Conservation (phyloP, 441 rosid genomes). For the Adansonia madagascariensis region DNA sequence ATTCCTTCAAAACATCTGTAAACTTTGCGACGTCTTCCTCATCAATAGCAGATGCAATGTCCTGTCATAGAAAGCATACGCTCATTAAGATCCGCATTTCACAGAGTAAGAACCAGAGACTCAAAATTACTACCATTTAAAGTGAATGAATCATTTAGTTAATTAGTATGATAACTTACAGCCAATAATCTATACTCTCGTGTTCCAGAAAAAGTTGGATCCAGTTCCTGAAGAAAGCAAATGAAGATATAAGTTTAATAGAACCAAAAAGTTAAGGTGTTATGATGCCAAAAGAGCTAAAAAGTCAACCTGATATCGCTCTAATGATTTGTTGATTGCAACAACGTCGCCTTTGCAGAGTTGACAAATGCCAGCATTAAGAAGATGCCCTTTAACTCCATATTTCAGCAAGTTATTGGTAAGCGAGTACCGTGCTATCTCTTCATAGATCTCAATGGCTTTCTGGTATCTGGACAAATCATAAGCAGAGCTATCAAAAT, state of each 20-base stretch:
- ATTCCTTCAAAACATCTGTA: conserved; percentile 87
- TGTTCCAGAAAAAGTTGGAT: conserved; percentile 94
- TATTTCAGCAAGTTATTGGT: conserved; percentile 84
- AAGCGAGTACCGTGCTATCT: conserved; percentile 75
- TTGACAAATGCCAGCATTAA: conserved; percentile 96
- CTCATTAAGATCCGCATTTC: not conserved
- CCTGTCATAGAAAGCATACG: conserved; percentile 47
- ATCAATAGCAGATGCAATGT: conserved; percentile 77
- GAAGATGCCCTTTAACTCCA: conserved; percentile 98
- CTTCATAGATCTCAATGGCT: conserved; percentile 90
- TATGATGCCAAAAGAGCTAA: conserved; percentile 23
- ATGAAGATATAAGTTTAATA: conserved; percentile 17
- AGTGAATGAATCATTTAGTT: not conserved
- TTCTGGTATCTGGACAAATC: conserved; percentile 72
- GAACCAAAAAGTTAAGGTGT: not conserved
- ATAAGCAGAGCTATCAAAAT: conserved; percentile 12
- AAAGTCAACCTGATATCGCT: conserved; percentile 74
- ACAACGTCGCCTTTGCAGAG: conserved; percentile 92
- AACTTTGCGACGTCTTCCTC: conserved; percentile 92
- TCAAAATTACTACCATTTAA: not conserved
- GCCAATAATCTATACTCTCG: conserved; percentile 72
- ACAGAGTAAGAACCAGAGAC: not conserved
- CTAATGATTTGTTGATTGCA: conserved; percentile 86
- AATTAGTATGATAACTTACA: conserved; percentile 42
- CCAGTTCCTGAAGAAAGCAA: conserved; percentile 71